Evolutionary conservation across 139 green algal genomes (phyloP).

Genomic region (Chlorella sorokiniana): DNA sequence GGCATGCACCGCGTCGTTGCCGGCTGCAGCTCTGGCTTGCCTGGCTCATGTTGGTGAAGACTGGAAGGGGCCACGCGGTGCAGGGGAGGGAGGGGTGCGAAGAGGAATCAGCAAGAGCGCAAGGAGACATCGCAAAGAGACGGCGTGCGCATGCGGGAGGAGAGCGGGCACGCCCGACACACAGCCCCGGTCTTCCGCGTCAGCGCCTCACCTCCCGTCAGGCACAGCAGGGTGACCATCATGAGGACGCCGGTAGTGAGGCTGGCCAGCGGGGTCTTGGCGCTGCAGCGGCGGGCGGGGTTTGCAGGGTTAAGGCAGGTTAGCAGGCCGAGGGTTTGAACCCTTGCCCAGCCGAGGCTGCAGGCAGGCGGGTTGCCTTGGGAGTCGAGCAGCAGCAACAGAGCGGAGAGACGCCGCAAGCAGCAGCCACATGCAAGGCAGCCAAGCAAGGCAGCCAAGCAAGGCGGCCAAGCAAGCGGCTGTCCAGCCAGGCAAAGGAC

Average conservation of each 20-base stretch:
- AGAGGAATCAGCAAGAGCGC: neutral
- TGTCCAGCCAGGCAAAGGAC: neutral
- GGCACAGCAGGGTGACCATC: conserved; percentile 73
- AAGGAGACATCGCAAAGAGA: neutral
- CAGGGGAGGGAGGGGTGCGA: neutral
- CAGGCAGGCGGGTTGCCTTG: too few species aligned
- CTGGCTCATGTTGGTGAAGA: conserved; percentile 77
- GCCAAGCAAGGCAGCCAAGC: neutral
- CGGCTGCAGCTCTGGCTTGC: conserved; percentile 46
- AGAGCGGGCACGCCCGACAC: neutral
- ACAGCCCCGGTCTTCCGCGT: too few species aligned
- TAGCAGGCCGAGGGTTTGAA: neutral
- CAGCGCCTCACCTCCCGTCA: too few species aligned
- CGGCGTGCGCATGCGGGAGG: neutral
- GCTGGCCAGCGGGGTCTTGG: conserved; percentile 62
- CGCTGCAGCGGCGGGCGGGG: conserved; percentile 32
- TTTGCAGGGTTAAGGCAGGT: neutral
- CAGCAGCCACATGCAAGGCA: too few species aligned
- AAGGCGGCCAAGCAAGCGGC: neutral
- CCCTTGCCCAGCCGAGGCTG: neutral
- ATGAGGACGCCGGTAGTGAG: conserved; percentile 66
- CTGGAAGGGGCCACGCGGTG: conserved; percentile 27
- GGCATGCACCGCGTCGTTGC: neutral
- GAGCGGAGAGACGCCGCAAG: neutral
- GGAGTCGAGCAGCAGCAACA: neutral